These are phyloP conservation scores for Testicularia cyperi DNA, from an alignment of 1,284 basidiomycete genomes.

Conservation along the genomic window DNA sequence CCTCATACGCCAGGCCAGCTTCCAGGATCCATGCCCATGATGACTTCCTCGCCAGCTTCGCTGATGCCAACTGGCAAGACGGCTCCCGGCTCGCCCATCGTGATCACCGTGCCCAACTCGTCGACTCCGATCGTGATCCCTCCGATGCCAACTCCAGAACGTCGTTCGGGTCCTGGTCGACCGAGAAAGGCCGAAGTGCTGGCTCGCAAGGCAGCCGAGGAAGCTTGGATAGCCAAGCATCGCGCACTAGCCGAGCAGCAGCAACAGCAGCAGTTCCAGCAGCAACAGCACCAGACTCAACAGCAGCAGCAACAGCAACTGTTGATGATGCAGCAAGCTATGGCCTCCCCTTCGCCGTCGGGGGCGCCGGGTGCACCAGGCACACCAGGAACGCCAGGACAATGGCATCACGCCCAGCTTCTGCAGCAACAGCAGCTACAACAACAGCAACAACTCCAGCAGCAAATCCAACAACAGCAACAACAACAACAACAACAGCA, in stretches of 20 bases:
- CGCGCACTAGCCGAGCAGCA: conserved; percentile 12
- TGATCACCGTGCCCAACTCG: too few relatives aligned
- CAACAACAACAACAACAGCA: conserved; percentile 5
- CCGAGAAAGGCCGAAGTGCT: conserved; percentile 35
- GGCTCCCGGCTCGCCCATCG: too few relatives aligned
- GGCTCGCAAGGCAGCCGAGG: conserved; percentile 28
- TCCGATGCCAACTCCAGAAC: conserved; percentile 25
- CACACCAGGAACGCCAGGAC: conserved; percentile 8
- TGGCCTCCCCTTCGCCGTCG: background rate
- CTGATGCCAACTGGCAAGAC: too few relatives aligned
- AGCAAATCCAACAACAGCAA: conserved; percentile 7
- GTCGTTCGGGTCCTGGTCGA: conserved; percentile 30
- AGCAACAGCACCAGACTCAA: conserved; percentile 8
- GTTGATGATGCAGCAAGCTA: background rate
- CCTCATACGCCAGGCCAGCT: too few relatives aligned
- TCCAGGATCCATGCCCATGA: too few relatives aligned
- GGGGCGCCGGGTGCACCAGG: too few relatives aligned
- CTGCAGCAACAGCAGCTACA: conserved; percentile 26
- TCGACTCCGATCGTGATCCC: too few relatives aligned
- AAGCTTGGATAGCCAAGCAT: conserved; percentile 21
- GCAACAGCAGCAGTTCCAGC: conserved; percentile 12
- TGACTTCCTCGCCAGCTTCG: too few relatives aligned
- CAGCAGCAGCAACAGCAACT: background rate
- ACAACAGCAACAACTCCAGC: conserved; percentile 5
- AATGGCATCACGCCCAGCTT: conserved; percentile 29